phyloP scores from a whole-genome alignment of 2,329 filamentous ascomycete species.

The Sclerotinia borealis region DNA sequence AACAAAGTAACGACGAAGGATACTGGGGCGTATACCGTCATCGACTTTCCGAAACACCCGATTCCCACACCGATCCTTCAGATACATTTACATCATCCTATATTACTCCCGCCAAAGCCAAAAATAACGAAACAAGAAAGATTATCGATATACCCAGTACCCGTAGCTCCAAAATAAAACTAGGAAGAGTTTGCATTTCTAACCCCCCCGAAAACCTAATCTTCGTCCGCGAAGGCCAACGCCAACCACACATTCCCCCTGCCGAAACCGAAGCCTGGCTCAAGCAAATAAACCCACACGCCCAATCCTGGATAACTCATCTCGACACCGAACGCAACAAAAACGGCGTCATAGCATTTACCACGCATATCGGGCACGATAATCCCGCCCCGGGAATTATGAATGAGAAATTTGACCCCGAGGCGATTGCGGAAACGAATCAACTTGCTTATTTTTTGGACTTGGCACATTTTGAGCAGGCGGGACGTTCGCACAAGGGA shows the following conservation, averaged over 20 bases:
- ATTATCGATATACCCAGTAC: neutral
- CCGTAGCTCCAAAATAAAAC: neutral
- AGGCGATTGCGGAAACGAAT: conserved; percentile 15
- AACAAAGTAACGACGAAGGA: conserved; percentile 17
- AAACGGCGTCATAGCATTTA: conserved; percentile 16
- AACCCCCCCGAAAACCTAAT: conserved; percentile 19
- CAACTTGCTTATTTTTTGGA: conserved; percentile 22
- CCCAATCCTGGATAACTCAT: conserved; percentile 17
- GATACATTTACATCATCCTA: conserved; percentile 18
- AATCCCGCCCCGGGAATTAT: conserved; percentile 1
- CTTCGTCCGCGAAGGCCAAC: conserved; percentile 20
- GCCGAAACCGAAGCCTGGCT: conserved; percentile 18
- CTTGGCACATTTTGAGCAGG: conserved; percentile 20
- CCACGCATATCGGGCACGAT: conserved; percentile 18
- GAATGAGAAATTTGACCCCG: neutral
- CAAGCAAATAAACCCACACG: conserved; percentile 15
- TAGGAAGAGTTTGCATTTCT: conserved; percentile 9
- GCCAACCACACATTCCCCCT: conserved; percentile 12
- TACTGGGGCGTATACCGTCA: conserved; percentile 22
- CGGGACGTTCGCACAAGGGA: conserved; percentile 14
- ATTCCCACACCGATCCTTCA: conserved; percentile 16
- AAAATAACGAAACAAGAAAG: neutral
- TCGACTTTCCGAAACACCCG: conserved; percentile 15
- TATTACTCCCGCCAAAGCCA: conserved; percentile 9
- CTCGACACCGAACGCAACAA: conserved; percentile 15